Conservation (phyloP, 805 yeast species). For the Lipomyces starkeyi region DNA sequence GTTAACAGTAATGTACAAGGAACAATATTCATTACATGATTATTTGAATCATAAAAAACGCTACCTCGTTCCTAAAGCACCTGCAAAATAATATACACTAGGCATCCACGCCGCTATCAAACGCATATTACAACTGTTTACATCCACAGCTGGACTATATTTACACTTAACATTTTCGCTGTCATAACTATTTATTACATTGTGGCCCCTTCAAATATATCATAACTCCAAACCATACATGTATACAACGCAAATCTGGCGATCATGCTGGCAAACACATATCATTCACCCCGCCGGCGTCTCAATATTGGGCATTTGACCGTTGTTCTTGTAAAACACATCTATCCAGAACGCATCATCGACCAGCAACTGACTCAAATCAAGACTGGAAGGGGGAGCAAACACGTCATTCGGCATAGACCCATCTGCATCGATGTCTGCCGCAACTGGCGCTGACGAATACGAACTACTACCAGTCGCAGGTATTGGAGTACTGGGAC, state of each 20-base stretch:
- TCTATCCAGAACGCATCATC: slow-evolving; percentile 17
- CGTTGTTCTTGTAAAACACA: slow-evolving; percentile 7
- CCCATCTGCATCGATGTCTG: not conserved
- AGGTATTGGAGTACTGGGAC: not conserved
- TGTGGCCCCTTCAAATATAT: not conserved
- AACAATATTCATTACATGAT: not conserved
- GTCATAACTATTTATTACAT: not conserved
- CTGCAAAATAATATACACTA: not conserved
- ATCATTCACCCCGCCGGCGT: not conserved
- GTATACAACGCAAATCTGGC: not conserved
- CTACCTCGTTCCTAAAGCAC: not conserved
- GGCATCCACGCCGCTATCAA: not conserved
- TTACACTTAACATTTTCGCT: not conserved
- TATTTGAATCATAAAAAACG: not conserved
- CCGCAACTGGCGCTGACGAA: not conserved
- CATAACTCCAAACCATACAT: not conserved
- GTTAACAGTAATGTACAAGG: not conserved
- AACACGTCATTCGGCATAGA: not conserved
- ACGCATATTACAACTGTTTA: not conserved
- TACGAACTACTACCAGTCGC: not conserved
- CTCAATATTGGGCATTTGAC: not conserved
- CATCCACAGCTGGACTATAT: not conserved
- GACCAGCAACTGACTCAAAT: slow-evolving; percentile 14
- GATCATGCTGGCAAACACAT: not conserved
- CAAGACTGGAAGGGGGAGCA: slow-evolving; percentile 5